Conservation (phyloP, 208 protist species). For the Acanthamoeba healyi region DNA sequence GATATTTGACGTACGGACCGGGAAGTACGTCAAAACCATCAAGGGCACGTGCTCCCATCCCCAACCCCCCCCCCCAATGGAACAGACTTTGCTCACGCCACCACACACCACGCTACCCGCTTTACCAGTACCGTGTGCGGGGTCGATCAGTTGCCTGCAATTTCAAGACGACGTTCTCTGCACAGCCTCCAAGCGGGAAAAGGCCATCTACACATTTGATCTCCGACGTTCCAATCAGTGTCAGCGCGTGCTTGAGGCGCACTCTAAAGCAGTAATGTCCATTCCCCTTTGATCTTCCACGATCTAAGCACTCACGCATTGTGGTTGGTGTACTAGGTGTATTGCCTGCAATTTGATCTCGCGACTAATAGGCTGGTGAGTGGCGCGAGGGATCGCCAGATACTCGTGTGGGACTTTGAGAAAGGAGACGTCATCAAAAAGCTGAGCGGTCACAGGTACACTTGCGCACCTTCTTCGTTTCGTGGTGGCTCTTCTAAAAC, state of each 20-base stretch:
- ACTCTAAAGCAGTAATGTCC: conserved; percentile 35
- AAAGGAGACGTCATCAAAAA: conserved; percentile 63
- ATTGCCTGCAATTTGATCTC: conserved; percentile 66
- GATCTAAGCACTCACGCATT: too few species aligned
- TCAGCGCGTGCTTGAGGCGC: conserved; percentile 45
- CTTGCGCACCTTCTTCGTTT: background rate
- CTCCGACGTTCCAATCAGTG: conserved; percentile 53
- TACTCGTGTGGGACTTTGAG: conserved; percentile 72
- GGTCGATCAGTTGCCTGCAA: conserved; percentile 68
- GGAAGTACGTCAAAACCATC: conserved; percentile 69
- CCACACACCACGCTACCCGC: too few species aligned
- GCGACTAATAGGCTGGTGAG: conserved; percentile 56
- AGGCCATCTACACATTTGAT: conserved; percentile 68
- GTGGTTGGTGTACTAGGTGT: conserved; percentile 18
- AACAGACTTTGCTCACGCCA: background rate
- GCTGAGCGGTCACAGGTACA: conserved; percentile 60
- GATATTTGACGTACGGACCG: conserved; percentile 61
- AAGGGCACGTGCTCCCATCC: background rate
- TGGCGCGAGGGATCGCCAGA: conserved; percentile 24
- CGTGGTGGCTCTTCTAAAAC: background rate
- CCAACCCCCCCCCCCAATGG: background rate
- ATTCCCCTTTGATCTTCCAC: background rate
- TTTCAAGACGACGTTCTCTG: conserved; percentile 67
- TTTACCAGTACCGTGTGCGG: conserved; percentile 30
- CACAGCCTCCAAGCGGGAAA: conserved; percentile 69